Evolutionary conservation across 2,329 filamentous ascomycete genomes (phyloP), one percentile per base, ranked within the genome.

Genomic region (Colletotrichum chrysophilum): DNA sequence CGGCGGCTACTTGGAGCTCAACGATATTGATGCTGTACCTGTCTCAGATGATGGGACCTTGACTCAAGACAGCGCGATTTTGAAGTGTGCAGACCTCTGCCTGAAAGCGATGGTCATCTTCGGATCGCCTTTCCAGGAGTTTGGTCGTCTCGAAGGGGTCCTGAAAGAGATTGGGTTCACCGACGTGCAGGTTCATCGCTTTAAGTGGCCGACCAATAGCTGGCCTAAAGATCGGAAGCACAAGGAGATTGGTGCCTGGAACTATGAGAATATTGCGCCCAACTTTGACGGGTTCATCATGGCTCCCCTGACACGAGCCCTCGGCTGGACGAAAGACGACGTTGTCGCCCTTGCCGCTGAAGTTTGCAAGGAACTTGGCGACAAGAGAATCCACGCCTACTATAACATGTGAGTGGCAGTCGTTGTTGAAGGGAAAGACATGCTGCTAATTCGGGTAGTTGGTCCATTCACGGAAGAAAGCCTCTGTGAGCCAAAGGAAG

Each of bases 401-500:
- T 60, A 30, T 1, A 32, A 60, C 56, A 30, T 21, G 56, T 60
- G 1, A 60, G 56, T 60, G 56, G 10, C 1, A n/a, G 7, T 18
- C 1, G 28, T 9, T n/a, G 7, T 60, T 16, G 3, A 12, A n/a
- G 16, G 9, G 5, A 3, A 30, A n/a, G 34, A 13, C 1, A 2
- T 28, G 3, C 5, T 26, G 24, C 55, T 58, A 18, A 58, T 18
- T 7, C 5, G 5, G 9, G 5, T 7, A 48, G 18, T 21, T 48
- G 38, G 38, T 48, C 38, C 5, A 7, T 48, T 0, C 10, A 48
- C 38, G 38, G 38, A 48, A 48, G 38, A 48, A 48, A 48, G 5
- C 38, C 38, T 48, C 16, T n/a, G 1, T 43, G 2, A 43, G 38
- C 0, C 38, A 12, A 12, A 12, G 9, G 38, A 0, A 4, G 4